Evolutionary conservation across 2,329 filamentous ascomycete species (phyloP), one percentile per base, ranked within the genome.

Genomic region (Diaporthe ilicicola): DNA sequence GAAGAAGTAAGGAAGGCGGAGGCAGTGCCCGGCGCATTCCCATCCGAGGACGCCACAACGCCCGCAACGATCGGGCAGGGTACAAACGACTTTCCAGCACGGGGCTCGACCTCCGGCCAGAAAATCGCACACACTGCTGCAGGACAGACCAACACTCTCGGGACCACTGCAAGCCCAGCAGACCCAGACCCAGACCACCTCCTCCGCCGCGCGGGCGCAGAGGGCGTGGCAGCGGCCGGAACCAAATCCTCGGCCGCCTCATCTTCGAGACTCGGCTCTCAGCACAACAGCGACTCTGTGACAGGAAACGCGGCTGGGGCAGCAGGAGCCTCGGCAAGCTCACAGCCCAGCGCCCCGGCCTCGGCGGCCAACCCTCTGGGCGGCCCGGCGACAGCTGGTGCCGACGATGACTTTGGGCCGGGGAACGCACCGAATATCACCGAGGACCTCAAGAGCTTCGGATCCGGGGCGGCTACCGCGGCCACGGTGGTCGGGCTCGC

Each of bases 401-500:
- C 44, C 27, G 19, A 44, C 13, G 39, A 24, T 15, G 8, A 6
- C 13, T 9, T 48, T 3, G 59, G 59, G 19, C 27, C 27, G 13
- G 42, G 6, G 7, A 39, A 68, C 22, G 42, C 53, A 3, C 42
- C 65, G 4, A 2, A 59, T 1, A 29, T 68, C 42, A 50, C 65
- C 9, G 42, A 50, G 29, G 65, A 59, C 8, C 27, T 59, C 22
- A 68, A 50, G 53, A 12, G n/a, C 0, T 4, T 68, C 5, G 65
- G 51, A 2, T 34, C 53, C 13, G 65, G 39, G 13, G 65, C 65
- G 6, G 56, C 53, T 8, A 67, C 59, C 3, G 44, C 61, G 10
- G 61, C 53, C 29, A 50, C 69, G 15, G 69, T 59, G 32, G 29
- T 65, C 1, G 68, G 51, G 17, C 34, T 67, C 10, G 68, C 68